Percentiles rank a stretch among this genome's conserved stretches.
phyloP scores from a whole-genome alignment of 2,329 filamentous ascomycete genomes.

The Polychaeton citri region DNA sequence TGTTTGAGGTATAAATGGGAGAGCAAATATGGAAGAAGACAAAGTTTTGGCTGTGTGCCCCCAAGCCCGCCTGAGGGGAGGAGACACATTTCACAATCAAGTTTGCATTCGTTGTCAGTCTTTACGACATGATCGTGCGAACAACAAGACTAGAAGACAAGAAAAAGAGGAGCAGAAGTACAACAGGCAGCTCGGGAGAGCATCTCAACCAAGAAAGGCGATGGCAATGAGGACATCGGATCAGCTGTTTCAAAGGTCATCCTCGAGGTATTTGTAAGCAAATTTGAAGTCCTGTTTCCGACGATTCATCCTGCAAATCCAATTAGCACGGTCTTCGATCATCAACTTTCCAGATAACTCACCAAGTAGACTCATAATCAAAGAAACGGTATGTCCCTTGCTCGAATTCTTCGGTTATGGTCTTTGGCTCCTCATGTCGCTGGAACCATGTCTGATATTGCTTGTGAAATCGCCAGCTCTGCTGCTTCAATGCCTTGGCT shows the following conservation, averaged over 20 bases:
- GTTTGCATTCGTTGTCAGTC: not conserved
- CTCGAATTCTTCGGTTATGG: slow-evolving; percentile 96
- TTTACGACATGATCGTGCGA: no score
- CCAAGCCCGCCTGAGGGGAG: not conserved
- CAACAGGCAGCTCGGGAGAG: no score
- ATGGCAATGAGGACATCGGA: no score
- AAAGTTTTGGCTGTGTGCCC: not conserved
- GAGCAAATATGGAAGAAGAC: not conserved
- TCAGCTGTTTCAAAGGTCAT: slow-evolving; percentile 68
- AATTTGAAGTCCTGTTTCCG: slow-evolving; percentile 97
- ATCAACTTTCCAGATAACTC: slow-evolving; percentile 25
- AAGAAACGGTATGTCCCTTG: slow-evolving; percentile 99
- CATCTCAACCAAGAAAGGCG: no score
- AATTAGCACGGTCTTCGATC: slow-evolving; percentile 1
- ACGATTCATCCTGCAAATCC: slow-evolving; percentile 74
- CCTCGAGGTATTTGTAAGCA: slow-evolving; percentile 92
- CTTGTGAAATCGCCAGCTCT: slow-evolving; percentile 99
- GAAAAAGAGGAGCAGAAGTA: no score
- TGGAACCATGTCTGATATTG: slow-evolving; percentile 99
- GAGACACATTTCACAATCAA: not conserved
- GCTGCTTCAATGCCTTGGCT: slow-evolving; percentile 91
- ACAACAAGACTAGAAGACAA: no score
- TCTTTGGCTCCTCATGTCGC: slow-evolving; percentile 94
- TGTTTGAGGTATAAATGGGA: no score
- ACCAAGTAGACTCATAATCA: slow-evolving; percentile 99